These are phyloP conservation scores for Daldinia decipiens DNA, from an alignment of 495 filamentous ascomycete genomes.

Conservation along the genomic window DNA sequence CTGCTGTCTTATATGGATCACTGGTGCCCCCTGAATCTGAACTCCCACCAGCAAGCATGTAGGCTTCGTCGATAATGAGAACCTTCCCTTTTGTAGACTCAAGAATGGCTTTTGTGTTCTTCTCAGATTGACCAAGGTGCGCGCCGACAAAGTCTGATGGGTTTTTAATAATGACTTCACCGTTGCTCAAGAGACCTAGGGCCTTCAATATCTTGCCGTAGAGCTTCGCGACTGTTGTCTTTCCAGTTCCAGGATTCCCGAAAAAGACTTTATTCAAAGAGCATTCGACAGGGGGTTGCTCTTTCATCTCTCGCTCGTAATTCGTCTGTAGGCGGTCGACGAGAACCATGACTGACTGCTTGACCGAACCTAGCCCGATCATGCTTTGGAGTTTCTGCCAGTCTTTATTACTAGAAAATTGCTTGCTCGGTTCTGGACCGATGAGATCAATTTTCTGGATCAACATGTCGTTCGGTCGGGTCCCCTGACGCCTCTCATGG, in stretches of 20 bases:
- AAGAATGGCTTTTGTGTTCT: constrained; percentile 76
- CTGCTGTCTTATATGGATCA: constrained; percentile 71
- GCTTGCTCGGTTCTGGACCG: constrained; percentile 69
- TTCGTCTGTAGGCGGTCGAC: constrained; percentile 66
- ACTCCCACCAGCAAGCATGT: constrained; percentile 67
- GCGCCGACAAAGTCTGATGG: constrained; percentile 77
- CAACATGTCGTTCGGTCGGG: constrained; percentile 59
- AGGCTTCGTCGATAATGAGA: constrained; percentile 82
- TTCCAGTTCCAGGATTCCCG: constrained; percentile 78
- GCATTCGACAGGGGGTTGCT: constrained; percentile 63
- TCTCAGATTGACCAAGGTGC: constrained; percentile 72
- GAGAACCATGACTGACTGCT: constrained; percentile 66
- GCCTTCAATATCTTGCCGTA: constrained; percentile 73
- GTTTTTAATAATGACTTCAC: constrained; percentile 75
- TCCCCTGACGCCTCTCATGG: constrained; percentile 44
- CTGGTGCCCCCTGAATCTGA: constrained; percentile 61
- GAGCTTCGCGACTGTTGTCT: constrained; percentile 78
- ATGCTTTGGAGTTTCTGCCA: constrained; percentile 70
- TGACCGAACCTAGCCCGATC: constrained; percentile 70
- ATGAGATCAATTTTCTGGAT: constrained; percentile 71
- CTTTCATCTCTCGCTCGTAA: constrained; percentile 69
- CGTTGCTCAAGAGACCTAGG: constrained; percentile 66
- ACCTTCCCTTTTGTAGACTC: constrained; percentile 72
- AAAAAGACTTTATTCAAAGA: constrained; percentile 75
- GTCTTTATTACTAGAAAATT: constrained; percentile 59